Percentiles rank a stretch among this genome's conserved stretches.
These are phyloP conservation scores for Geosmithia morbida DNA, from an alignment of 2,329 filamentous ascomycete species.

Conservation along the genomic window DNA sequence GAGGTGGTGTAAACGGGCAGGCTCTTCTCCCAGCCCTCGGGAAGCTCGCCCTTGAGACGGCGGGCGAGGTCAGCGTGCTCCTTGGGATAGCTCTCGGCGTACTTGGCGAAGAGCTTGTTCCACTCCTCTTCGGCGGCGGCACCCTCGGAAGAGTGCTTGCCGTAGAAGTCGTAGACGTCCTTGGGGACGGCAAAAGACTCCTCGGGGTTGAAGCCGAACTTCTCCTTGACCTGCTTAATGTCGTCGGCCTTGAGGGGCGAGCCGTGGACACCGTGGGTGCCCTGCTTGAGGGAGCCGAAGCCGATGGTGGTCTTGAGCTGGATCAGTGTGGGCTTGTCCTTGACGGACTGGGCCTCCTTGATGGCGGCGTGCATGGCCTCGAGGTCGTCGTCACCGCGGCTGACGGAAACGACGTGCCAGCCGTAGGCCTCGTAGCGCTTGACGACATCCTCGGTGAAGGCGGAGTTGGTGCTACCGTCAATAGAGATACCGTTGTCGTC, in stretches of 20 bases:
- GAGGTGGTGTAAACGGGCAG: slow-evolving; percentile 81
- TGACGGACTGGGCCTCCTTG: slow-evolving; percentile 71
- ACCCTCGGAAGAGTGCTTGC: slow-evolving; percentile 72
- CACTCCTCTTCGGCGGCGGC: slow-evolving; percentile 86
- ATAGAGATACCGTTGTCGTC: slow-evolving; percentile 97
- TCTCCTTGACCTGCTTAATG: slow-evolving; percentile 81
- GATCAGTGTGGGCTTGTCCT: slow-evolving; percentile 93
- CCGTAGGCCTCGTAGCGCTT: slow-evolving; percentile 96
- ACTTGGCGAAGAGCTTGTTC: slow-evolving; percentile 87
- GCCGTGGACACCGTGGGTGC: slow-evolving; percentile 91
- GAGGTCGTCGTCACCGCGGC: slow-evolving; percentile 80
- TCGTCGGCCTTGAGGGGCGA: slow-evolving; percentile 92
- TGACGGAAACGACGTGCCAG: slow-evolving; percentile 80
- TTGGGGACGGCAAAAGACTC: slow-evolving; percentile 88
- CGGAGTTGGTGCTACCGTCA: slow-evolving; percentile 88
- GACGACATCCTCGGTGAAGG: slow-evolving; percentile 92
- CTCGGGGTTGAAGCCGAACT: slow-evolving; percentile 92
- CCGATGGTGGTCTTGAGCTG: slow-evolving; percentile 96
- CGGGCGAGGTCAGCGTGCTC: slow-evolving; percentile 72
- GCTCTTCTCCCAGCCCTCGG: slow-evolving; percentile 90
- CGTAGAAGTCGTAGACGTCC: slow-evolving; percentile 83
- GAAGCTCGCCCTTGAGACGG: slow-evolving; percentile 69
- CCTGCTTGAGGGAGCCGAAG: slow-evolving; percentile 84
- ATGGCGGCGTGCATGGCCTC: slow-evolving; percentile 80
- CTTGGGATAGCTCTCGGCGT: slow-evolving; percentile 60